Percentiles rank a stretch among this genome's conserved stretches.
These are phyloP conservation scores for Tuber indicum DNA, from an alignment of 495 filamentous ascomycete genomes.

Conservation along the genomic window DNA sequence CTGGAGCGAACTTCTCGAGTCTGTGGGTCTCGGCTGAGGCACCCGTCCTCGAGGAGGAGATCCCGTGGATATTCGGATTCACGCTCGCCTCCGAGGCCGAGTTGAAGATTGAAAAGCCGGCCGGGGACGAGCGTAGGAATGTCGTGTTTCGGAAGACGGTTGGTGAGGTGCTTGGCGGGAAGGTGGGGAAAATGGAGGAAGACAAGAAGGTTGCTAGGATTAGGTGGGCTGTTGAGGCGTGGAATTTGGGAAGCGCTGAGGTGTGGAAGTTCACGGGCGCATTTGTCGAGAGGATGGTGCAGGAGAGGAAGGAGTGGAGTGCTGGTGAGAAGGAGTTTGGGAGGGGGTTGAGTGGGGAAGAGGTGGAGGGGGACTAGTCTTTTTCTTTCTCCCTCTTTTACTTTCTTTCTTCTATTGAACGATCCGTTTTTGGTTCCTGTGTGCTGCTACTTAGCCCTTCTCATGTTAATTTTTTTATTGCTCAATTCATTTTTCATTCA, in stretches of 20 bases:
- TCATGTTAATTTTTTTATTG: background rate
- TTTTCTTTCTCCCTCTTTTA: background rate
- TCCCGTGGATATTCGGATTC: slow-evolving; percentile 91
- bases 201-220: slow-evolving; percentile 44
- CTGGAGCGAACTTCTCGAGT: slow-evolving; percentile 50
- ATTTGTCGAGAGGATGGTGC: slow-evolving; percentile 52
- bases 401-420: background rate
- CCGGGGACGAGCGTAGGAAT: slow-evolving; percentile 52
- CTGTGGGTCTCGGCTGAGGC: slow-evolving; percentile 71
- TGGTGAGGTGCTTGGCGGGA: slow-evolving; percentile 24
- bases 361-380: slow-evolving; percentile 20
- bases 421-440: background rate
- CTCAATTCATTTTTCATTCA: too few species aligned
- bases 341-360: slow-evolving; percentile 26
- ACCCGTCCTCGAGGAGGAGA: slow-evolving; percentile 48
- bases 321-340: slow-evolving; percentile 60
- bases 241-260: slow-evolving; percentile 90
- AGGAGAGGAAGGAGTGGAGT: slow-evolving; percentile 64
- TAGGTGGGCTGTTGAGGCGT: slow-evolving; percentile 68
- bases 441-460: background rate
- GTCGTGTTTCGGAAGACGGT: slow-evolving; percentile 56
- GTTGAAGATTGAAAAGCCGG: slow-evolving; percentile 41
- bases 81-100: slow-evolving; percentile 57
- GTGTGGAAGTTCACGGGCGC: slow-evolving; percentile 86
- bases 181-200: slow-evolving; percentile 34